Percentiles rank a stretch among this genome's conserved stretches.
phyloP scores from a whole-genome alignment of 1,284 basidiomycete species.

The Cutaneotrichosporon dermatis region DNA sequence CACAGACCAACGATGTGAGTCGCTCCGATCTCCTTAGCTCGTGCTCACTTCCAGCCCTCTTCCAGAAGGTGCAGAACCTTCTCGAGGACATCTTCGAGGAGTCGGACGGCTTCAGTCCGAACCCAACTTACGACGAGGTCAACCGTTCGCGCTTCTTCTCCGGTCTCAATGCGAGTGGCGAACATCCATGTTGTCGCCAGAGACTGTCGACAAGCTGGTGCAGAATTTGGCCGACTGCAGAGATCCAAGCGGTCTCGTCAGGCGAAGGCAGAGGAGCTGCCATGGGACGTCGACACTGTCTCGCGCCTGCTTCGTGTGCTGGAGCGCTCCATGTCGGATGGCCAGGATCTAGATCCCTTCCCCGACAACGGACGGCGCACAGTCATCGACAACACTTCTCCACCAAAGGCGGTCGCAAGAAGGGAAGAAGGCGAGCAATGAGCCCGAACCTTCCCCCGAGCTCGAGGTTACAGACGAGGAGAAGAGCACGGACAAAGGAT shows the following conservation, averaged over 20 bases:
- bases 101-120: slow-evolving; percentile 70
- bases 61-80: slow-evolving; percentile 66
- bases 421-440: slow-evolving; percentile 28
- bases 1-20: slow-evolving; percentile 66
- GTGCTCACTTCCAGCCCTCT: slow-evolving; percentile 53
- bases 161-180: slow-evolving; percentile 56
- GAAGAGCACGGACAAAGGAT: slow-evolving; percentile 54
- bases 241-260: slow-evolving; percentile 14
- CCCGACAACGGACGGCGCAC: slow-evolving; percentile 35
- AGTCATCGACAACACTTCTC: slow-evolving; percentile 15
- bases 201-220: slow-evolving; percentile 62
- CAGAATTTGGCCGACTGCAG: slow-evolving; percentile 31
- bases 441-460: slow-evolving; percentile 6
- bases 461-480: slow-evolving; percentile 53
- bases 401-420: slow-evolving; percentile 51
- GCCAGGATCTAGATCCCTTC: slow-evolving; percentile 70
- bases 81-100: slow-evolving; percentile 86
- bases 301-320: slow-evolving; percentile 67
- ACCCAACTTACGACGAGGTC: slow-evolving; percentile 57
- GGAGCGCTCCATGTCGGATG: slow-evolving; percentile 67
- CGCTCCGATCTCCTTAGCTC: too few relatives aligned
- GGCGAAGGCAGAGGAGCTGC: slow-evolving; percentile 7
- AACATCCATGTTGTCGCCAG: slow-evolving; percentile 60
- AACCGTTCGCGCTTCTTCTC: slow-evolving; percentile 60
- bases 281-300: slow-evolving; percentile 55